These are phyloP conservation scores for Pestalotiopsis sp. DNA, from an alignment of 2,329 filamentous ascomycete genomes.

Conservation along the genomic window DNA sequence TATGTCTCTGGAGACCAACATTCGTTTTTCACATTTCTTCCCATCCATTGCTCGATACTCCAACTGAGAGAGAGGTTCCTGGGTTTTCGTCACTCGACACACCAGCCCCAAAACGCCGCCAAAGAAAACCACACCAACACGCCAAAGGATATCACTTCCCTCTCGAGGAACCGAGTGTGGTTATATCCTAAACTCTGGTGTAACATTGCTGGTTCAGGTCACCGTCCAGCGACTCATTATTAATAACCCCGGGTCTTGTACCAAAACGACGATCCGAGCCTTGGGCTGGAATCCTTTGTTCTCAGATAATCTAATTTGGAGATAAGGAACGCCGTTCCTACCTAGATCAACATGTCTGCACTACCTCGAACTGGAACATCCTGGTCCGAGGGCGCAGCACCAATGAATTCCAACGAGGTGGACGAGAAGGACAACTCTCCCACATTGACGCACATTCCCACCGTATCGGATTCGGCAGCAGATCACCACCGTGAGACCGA, in stretches of 20 bases:
- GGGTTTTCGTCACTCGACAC: not conserved
- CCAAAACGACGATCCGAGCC: not conserved
- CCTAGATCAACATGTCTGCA: not conserved
- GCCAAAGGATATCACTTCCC: not conserved
- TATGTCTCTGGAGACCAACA: not conserved
- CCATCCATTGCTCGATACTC: not conserved
- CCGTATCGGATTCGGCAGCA: conserved; percentile 24
- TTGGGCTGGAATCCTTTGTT: not conserved
- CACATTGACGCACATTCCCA: conserved; percentile 23
- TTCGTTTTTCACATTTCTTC: conserved; percentile 1
- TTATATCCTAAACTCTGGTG: not conserved
- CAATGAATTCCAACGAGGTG: not conserved
- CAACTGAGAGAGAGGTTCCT: not conserved
- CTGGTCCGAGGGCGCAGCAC: not conserved
- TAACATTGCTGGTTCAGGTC: not conserved
- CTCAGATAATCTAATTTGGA: not conserved
- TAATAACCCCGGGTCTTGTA: not conserved
- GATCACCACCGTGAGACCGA: conserved; percentile 14
- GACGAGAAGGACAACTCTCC: conserved; percentile 20
- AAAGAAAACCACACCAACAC: not conserved
- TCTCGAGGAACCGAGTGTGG: not conserved
- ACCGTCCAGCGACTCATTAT: not conserved
- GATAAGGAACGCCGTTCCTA: not conserved
- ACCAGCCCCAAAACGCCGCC: not conserved
- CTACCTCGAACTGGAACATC: not conserved